Evolutionary conservation across 1,139 yeast genomes (phyloP), one percentile per base, ranked within the genome.

Genomic region (Arxiozyma heterogenica): DNA sequence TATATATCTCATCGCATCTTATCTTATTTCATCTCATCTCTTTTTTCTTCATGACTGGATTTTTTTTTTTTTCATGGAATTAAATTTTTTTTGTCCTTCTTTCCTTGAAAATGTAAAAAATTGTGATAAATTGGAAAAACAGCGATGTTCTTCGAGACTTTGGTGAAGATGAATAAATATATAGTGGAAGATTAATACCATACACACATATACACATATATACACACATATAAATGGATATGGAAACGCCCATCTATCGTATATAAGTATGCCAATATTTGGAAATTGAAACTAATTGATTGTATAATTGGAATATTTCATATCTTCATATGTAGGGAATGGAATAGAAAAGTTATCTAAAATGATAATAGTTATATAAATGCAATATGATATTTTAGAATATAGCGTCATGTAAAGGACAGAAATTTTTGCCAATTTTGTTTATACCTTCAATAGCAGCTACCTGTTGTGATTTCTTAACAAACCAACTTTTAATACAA

Each of bases 401-500:
- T 2, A 60, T 52, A 11, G 66, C 67, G 54, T 62, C 67, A 54
- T 64, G 67, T 41, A 62, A 53, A 4, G 67, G 67, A 44, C 67
- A 64, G 53, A 62, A 62, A 46, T 62, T 64, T 41, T 59, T 51
- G 1, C 55, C 53, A 4, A 55, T 25, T 15, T 23, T 38, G 6
- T 34, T 49, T 23, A 44, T 44, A 7, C 43, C 45, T 22, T 53
- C 47, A 4, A 44, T 27, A 4, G 50, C 51, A 42, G 59, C 59
- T 41, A 58, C 49, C 49, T 61, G 60, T 34, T 64, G 84, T 0
- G 96, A 94, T 68, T 86, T 89, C 71, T 84, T 81, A 58, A 81
- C 78, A 65, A 91, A 88, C 98, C 98, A 93, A 59, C 82, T 84
- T 68, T 85, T 82, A 61, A 93, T 93, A 69, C 98, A 93, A 59